phyloP scores from a whole-genome alignment of 305 asterid genomes.

The Salvia sclarea region DNA sequence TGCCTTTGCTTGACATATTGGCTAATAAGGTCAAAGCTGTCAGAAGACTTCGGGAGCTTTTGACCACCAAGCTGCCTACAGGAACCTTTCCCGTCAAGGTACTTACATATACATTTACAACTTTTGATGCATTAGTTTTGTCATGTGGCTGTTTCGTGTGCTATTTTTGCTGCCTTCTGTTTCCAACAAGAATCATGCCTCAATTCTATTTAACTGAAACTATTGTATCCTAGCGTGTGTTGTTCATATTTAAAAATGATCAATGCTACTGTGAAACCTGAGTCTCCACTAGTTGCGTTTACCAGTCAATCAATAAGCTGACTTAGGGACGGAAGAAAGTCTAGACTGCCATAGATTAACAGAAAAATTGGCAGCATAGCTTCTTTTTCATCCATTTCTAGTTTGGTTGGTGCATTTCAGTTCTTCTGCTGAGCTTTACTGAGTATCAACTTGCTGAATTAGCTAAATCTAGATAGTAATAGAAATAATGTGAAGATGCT shows the following conservation, averaged over 20 bases:
- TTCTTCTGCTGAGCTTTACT: not conserved
- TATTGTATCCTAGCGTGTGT: not conserved
- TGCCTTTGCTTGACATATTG: conserved; percentile 95
- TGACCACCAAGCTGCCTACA: conserved; percentile 89
- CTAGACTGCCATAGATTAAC: not conserved
- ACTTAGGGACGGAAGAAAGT: not conserved
- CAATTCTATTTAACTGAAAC: conserved; percentile 7
- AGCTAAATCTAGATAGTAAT: not conserved
- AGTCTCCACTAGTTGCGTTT: not conserved
- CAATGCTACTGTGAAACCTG: not conserved
- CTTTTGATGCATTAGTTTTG: conserved; percentile 22
- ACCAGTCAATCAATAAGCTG: not conserved
- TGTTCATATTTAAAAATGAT: conserved; percentile 3
- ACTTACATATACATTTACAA: conserved; percentile 28
- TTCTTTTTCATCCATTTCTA: not conserved
- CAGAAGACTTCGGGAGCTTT: conserved; percentile 91
- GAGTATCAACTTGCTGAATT: not conserved
- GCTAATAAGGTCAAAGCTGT: conserved; percentile 98
- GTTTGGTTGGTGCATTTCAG: not conserved
- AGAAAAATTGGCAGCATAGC: not conserved
- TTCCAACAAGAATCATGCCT: not conserved
- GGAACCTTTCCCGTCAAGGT: conserved; percentile 99
- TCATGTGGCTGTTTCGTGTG: conserved; percentile 16
- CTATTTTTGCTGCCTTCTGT: conserved; percentile 17
- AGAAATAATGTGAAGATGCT: not conserved